These are phyloP conservation scores for Aureobasidium sp. DNA, from an alignment of 2,329 filamentous ascomycete genomes.

Conservation along the genomic window DNA sequence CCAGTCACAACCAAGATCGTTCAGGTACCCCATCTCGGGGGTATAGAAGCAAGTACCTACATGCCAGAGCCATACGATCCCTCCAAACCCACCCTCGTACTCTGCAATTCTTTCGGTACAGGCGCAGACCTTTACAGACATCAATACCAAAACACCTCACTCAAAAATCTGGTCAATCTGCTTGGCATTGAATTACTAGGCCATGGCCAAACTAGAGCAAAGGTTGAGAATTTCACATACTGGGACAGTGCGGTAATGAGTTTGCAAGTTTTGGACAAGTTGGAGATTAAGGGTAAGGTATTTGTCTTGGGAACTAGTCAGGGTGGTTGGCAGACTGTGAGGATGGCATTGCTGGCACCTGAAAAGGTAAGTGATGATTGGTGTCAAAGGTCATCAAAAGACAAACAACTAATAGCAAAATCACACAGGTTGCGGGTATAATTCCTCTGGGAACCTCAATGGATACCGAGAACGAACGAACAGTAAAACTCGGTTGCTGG, in stretches of 20 bases:
- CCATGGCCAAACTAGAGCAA: constrained; percentile 40
- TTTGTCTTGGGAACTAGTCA: constrained; percentile 45
- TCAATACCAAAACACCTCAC: constrained; percentile 21
- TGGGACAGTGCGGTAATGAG: constrained; percentile 45
- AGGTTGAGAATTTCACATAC: constrained; percentile 42
- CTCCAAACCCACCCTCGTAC: constrained; percentile 41
- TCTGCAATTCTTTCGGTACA: constrained; percentile 46
- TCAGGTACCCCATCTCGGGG: constrained; percentile 41
- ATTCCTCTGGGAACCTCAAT: constrained; percentile 46
- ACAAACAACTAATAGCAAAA: no score
- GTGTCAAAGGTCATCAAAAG: no score
- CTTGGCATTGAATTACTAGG: constrained; percentile 47
- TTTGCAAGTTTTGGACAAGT: constrained; percentile 30
- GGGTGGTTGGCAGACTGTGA: constrained; percentile 43
- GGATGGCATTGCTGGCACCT: constrained; percentile 45
- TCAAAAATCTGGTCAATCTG: constrained; percentile 35
- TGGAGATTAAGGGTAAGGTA: constrained; percentile 34
- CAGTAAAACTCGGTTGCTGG: constrained; percentile 41
- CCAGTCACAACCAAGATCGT: constrained; percentile 26
- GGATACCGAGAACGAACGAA: constrained; percentile 40
- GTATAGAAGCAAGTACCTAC: constrained; percentile 40
- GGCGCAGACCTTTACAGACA: constrained; percentile 32
- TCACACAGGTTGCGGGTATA: constrained; percentile 38
- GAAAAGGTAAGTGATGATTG: constrained; percentile 31
- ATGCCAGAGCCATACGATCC: constrained; percentile 28